Evolutionary conservation across 2,329 filamentous ascomycete genomes (phyloP).

Genomic region (Aspergillus oerlinghausenensis): DNA sequence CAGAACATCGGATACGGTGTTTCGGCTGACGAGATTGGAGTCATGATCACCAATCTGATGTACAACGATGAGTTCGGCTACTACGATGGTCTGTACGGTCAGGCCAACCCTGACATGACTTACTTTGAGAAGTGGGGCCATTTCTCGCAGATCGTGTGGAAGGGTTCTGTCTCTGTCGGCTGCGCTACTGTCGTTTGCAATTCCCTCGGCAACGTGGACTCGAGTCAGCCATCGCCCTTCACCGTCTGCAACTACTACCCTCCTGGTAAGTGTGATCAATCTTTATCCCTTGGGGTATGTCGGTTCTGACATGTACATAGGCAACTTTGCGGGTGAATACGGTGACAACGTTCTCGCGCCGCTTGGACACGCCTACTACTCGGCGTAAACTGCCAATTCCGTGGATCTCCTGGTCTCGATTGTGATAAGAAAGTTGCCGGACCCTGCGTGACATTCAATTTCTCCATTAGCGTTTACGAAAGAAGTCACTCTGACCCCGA

Average conservation of each 20-base stretch:
- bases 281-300: too few species aligned
- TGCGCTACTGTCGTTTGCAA: constrained; percentile 53
- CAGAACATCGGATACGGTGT: constrained; percentile 83
- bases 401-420: constrained; percentile 4
- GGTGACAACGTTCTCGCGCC: constrained; percentile 48
- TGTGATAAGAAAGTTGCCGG: constrained; percentile 1
- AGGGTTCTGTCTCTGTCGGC: constrained; percentile 56
- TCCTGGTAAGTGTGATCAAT: constrained; percentile 54
- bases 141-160: constrained; percentile 73
- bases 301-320: constrained; percentile 32
- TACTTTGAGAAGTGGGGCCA: constrained; percentile 67
- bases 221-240: constrained; percentile 54
- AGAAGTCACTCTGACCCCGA: neutral
- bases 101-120: constrained; percentile 54
- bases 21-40: constrained; percentile 53
- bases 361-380: constrained; percentile 33
- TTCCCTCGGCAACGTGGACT: constrained; percentile 39
- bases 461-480: neutral
- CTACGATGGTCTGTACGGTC: constrained; percentile 57
- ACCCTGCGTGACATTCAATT: neutral
- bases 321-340: constrained; percentile 55
- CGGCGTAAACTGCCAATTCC: constrained; percentile 18
- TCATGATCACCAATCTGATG: constrained; percentile 76
- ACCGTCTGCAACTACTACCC: constrained; percentile 86
- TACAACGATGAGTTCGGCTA: constrained; percentile 72